Percentiles rank a stretch among this genome's conserved stretches.
Conservation (phyloP, 441 rosid species). For the Jatropha multifida region DNA sequence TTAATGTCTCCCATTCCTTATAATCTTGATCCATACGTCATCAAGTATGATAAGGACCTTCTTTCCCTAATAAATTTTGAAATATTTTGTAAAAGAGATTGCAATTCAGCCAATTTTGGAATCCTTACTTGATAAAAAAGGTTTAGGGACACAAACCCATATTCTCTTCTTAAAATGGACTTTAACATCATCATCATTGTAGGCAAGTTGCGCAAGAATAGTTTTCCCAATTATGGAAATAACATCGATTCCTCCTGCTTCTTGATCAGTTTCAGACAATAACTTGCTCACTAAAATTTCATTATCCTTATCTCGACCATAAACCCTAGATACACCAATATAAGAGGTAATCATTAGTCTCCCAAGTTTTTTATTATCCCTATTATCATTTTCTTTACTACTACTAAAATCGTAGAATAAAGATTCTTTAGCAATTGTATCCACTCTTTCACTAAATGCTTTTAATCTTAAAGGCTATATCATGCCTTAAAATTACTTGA, state of each 20-base stretch:
- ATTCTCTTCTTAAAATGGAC: not conserved
- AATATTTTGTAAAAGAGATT: not conserved
- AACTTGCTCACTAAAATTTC: not conserved
- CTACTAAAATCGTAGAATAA: not conserved
- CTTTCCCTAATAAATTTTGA: not conserved
- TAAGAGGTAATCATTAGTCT: not conserved
- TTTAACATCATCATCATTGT: not conserved
- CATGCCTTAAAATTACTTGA: not conserved
- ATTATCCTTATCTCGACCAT: not conserved
- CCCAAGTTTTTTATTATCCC: not conserved
- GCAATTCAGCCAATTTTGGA: not conserved
- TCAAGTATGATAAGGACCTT: constrained; percentile 1
- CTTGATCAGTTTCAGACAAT: not conserved
- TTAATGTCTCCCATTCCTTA: not conserved
- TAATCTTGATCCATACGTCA: constrained; percentile 8
- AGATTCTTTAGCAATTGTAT: not conserved
- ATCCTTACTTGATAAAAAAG: not conserved
- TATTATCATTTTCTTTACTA: not conserved
- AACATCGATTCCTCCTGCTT: not conserved
- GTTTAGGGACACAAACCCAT: constrained; percentile 7
- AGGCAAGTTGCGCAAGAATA: not conserved
- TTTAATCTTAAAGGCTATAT: not conserved
- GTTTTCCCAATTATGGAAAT: constrained; percentile 8
- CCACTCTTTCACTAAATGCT: not conserved
- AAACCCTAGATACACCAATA: not conserved